Conservation (phyloP, 2,329 filamentous ascomycete species). For the Hymenoscyphus linearis region DNA sequence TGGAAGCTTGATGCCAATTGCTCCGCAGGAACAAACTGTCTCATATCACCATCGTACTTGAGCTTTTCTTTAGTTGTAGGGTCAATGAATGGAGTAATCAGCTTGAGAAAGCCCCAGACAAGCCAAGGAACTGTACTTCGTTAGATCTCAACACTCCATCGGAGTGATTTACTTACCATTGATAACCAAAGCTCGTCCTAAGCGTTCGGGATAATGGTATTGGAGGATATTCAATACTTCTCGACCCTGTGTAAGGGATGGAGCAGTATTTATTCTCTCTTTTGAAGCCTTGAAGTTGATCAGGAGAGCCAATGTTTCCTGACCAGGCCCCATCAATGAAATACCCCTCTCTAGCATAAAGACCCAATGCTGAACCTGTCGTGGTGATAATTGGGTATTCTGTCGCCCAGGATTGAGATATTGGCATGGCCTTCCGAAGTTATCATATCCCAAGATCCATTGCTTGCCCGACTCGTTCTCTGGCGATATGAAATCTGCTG, state of each 20-base stretch:
- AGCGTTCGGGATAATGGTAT: constrained; percentile 88
- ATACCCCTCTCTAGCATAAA: constrained; percentile 92
- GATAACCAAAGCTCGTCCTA: constrained; percentile 83
- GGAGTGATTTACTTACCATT: constrained; percentile 56
- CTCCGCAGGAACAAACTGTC: constrained; percentile 69
- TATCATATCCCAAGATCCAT: constrained; percentile 82
- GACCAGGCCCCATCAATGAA: constrained; percentile 79
- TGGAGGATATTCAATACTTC: constrained; percentile 89
- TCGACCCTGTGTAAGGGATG: constrained; percentile 68
- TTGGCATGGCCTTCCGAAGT: constrained; percentile 76
- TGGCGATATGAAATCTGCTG: constrained; percentile 79
- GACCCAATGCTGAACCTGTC: constrained; percentile 89
- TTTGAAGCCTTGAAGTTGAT: constrained; percentile 87
- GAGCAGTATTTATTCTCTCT: constrained; percentile 65
- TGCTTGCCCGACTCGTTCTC: constrained; percentile 98
- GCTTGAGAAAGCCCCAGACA: constrained; percentile 89
- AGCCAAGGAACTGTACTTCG: constrained; percentile 70
- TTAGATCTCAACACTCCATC: constrained; percentile 15
- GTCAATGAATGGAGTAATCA: constrained; percentile 95
- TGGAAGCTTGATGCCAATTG: constrained; percentile 75
- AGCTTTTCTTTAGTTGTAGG: constrained; percentile 90
- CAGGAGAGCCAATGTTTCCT: constrained; percentile 80
- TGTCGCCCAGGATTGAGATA: constrained; percentile 87
- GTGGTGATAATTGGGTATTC: constrained; percentile 81
- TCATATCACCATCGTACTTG: constrained; percentile 93